Conservation (phyloP, 2,329 filamentous ascomycete genomes). For the Teratosphaeria pseudoeucalypti region DNA sequence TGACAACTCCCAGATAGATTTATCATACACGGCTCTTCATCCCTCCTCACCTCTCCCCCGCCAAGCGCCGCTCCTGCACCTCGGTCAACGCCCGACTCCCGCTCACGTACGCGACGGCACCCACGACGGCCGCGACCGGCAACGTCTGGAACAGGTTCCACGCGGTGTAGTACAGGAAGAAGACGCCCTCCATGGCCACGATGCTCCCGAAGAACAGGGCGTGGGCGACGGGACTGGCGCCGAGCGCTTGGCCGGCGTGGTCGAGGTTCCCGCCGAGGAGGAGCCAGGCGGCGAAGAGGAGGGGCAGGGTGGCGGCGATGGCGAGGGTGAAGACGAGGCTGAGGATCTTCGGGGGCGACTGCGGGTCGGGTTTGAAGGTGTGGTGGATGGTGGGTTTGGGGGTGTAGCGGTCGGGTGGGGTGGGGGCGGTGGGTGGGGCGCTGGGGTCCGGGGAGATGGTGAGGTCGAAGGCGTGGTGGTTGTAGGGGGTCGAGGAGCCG, state of each 20-base stretch:
- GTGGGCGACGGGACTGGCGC: slow-evolving; percentile 70
- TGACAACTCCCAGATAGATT: no score
- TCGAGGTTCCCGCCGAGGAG: slow-evolving; percentile 71
- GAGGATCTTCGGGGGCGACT: slow-evolving; percentile 69
- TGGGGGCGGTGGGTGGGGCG: slow-evolving; percentile 48
- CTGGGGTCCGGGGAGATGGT: slow-evolving; percentile 54
- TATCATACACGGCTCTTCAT: background rate
- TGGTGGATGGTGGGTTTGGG: slow-evolving; percentile 80
- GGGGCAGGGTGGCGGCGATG: slow-evolving; percentile 63
- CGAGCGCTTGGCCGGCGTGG: slow-evolving; percentile 66
- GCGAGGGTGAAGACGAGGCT: slow-evolving; percentile 66
- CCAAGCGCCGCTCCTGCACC: slow-evolving; percentile 77
- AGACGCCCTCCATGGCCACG: slow-evolving; percentile 76
- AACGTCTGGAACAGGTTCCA: slow-evolving; percentile 91
- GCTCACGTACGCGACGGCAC: slow-evolving; percentile 66
- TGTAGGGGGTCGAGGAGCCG: slow-evolving; percentile 58
- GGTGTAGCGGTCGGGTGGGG: slow-evolving; percentile 69
- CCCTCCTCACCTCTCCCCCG: slow-evolving; percentile 47
- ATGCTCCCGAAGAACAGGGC: slow-evolving; percentile 78
- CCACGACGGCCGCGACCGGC: slow-evolving; percentile 59
- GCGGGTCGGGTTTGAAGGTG: slow-evolving; percentile 71
- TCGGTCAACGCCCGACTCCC: slow-evolving; percentile 85
- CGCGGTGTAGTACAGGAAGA: slow-evolving; percentile 84
- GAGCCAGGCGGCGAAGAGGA: slow-evolving; percentile 64
- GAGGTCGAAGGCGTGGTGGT: slow-evolving; percentile 63